Base-by-base conservation (phyloP, 148 eudicot genomes). In the Heliamphora exappendiculata region DNA sequence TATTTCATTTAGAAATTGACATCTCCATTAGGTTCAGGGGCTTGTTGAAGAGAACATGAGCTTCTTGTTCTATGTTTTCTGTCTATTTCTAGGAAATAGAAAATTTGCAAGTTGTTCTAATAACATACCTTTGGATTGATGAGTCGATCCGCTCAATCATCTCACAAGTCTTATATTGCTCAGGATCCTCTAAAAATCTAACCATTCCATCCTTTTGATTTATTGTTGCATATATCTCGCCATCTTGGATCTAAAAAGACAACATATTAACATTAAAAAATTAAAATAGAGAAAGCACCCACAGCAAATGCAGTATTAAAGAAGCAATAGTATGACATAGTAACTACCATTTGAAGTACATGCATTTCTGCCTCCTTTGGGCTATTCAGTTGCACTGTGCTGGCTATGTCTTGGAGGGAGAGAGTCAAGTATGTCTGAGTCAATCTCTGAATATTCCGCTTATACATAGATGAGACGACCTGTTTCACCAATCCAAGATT, bases 201-300 rank as follows among this genome's bases (percentile, higher is more conserved):
- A 94, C 98, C 98, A 94, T 94, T 82, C 98, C 98, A 83, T 94
- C 98, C 86, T 92, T 94, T 87, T 94, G 98, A 86, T 94, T 94
- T 45, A 94, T 94, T 47, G 73, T 70, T 49, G 73, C 73, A 70
- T 70, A 70, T 33, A 93, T 93, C 76, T 93, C 90, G 53, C 97
- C 93, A 76, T 92, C 96, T 81, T 94, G 88, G 42, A 94, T 92
- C 98, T 94, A 77, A 28, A 55, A 79, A 12, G n/a, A n/a, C n/a
- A n/a, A 14, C 22, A 59, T 5, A 19, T 14, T 37, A 22, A 50
- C 59, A 49, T 36, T 10, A 64, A 53, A 3, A 24, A 39, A 73
- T 1, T 33, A 28, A 19, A 33, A 28, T 36, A 12, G 12, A 33
- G 19, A 53, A 78, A 64, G 47, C 59, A 64, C 63, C 12, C 22